phyloP scores from a whole-genome alignment of 805 yeast genomes.

The Suhomyces vadensis region DNA sequence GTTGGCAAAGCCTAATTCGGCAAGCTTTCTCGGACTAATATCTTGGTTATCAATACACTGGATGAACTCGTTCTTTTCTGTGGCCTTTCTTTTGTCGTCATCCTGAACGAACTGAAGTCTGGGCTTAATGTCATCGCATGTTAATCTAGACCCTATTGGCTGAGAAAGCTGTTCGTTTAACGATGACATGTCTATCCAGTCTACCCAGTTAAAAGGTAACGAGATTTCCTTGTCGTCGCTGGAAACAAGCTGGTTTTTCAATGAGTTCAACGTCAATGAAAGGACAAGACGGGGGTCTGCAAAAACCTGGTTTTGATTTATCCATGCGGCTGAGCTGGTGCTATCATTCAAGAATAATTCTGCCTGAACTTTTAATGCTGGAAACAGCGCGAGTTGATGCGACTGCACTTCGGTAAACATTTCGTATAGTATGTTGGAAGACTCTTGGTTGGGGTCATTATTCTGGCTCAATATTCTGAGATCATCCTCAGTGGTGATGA shows the following conservation, averaged over 20 bases:
- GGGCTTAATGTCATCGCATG: conserved; percentile 16
- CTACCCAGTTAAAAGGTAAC: conserved; percentile 28
- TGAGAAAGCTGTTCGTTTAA: conserved; percentile 11
- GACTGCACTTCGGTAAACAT: not conserved
- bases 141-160: conserved; percentile 2
- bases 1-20: conserved; percentile 22
- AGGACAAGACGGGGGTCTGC: conserved; percentile 25
- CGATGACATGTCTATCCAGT: conserved; percentile 24
- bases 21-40: conserved; percentile 18
- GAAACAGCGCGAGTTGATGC: not conserved
- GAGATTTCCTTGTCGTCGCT: not conserved
- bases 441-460: not conserved
- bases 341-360: not conserved
- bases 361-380: not conserved
- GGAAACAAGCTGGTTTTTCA: conserved; percentile 1
- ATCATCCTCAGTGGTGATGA: not conserved
- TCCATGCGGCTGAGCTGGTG: conserved; percentile 20
- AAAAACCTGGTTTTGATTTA: conserved; percentile 15
- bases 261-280: conserved; percentile 15
- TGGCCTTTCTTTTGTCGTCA: not conserved
- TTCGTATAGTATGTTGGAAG: not conserved
- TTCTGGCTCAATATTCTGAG: not conserved
- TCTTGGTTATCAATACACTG: conserved; percentile 22
- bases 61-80: not conserved
- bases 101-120: conserved; percentile 10